Base-by-base conservation (phyloP, 2,329 filamentous ascomycete genomes). In the Cladosporium colombiae region DNA sequence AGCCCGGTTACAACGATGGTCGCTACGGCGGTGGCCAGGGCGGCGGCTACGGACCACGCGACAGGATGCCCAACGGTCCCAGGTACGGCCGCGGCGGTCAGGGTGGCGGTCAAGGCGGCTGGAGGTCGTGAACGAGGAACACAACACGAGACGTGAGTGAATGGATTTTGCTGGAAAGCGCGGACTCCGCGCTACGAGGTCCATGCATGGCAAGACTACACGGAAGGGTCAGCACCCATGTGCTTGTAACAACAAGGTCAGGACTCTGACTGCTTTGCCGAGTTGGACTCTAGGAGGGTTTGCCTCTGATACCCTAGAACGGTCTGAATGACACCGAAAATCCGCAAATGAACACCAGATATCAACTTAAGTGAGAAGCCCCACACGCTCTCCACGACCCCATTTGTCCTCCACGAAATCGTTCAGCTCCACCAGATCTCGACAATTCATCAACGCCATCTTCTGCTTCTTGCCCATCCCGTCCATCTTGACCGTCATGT, bases 401-500 rank as follows among this genome's bases (percentile, higher is more conserved):
- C 72, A 75, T 58, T 69, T 72, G 1, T 66, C 70, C 35, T 77
- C 74, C 2, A 77, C 71, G 65, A 71, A 75, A 61, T 77, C 75
- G 10, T 75, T 69, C 35, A 77, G 52, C 31, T 77, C 76, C 14
- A 78, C 40, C 68, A 77, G 60, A 60, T 78, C 75, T 52, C 62
- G 37, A 64, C 73, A 76, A 6, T 69, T 71, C 71, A 72, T 71
- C 65, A 76, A 44, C 58, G 53, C 37, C 65, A 65, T 74, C 66
- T 69, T 73, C 59, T 71, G 69, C 66, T 69, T 70, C 68, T 76
- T 76, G 56, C 88, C 86, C 50, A 86, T 75, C 78, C 87, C 86
- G 65, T 83, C 83, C 72, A 89, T 78, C 5, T 82, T 75, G 1
- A 74, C 74, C 76, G 86, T 86, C 88, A 91, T 91, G 78, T 91